Evolutionary conservation across 2,329 filamentous ascomycete genomes (phyloP).

Genomic region (Drechslera avenae): DNA sequence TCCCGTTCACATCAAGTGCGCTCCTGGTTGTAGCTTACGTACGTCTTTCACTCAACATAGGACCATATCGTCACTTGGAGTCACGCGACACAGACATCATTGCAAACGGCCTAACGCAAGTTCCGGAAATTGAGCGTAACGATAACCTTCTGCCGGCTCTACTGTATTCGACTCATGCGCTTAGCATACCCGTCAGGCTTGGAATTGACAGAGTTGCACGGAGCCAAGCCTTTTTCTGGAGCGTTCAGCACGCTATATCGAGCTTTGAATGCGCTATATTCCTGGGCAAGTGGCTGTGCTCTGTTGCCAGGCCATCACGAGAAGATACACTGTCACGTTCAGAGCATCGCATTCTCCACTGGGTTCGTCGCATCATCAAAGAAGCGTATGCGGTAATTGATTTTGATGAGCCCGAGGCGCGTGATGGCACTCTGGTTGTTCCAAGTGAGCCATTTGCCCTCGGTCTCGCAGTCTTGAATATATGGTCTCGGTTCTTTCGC

Average conservation of each 20-base stretch:
- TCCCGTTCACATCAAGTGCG: slow-evolving; percentile 53
- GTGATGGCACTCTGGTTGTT: slow-evolving; percentile 15
- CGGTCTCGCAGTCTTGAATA: slow-evolving; percentile 50
- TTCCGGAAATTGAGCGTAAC: slow-evolving; percentile 54
- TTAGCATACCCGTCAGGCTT: slow-evolving; percentile 61
- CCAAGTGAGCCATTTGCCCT: slow-evolving; percentile 39
- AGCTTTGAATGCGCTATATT: slow-evolving; percentile 62
- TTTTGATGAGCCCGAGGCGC: slow-evolving; percentile 29
- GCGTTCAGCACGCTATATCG: slow-evolving; percentile 61
- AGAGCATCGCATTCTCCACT: slow-evolving; percentile 55
- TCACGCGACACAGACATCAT: slow-evolving; percentile 52
- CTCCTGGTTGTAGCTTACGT: slow-evolving; percentile 55
- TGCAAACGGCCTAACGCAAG: slow-evolving; percentile 46
- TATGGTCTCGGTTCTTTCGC: slow-evolving; percentile 56
- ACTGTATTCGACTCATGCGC: slow-evolving; percentile 60
- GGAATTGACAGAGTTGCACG: slow-evolving; percentile 61
- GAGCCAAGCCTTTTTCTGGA: slow-evolving; percentile 63
- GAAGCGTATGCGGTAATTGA: slow-evolving; percentile 50
- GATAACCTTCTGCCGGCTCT: slow-evolving; percentile 57
- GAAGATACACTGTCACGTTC: slow-evolving; percentile 27
- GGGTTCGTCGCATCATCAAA: slow-evolving; percentile 55
- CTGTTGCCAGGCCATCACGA: slow-evolving; percentile 26
- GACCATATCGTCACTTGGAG: slow-evolving; percentile 52
- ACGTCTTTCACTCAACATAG: slow-evolving; percentile 54
- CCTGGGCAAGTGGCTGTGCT: slow-evolving; percentile 57